Evolutionary conservation across 2,329 filamentous ascomycete species (phyloP), one percentile per base, ranked within the genome.

Genomic region (Verticillium nubilum): DNA sequence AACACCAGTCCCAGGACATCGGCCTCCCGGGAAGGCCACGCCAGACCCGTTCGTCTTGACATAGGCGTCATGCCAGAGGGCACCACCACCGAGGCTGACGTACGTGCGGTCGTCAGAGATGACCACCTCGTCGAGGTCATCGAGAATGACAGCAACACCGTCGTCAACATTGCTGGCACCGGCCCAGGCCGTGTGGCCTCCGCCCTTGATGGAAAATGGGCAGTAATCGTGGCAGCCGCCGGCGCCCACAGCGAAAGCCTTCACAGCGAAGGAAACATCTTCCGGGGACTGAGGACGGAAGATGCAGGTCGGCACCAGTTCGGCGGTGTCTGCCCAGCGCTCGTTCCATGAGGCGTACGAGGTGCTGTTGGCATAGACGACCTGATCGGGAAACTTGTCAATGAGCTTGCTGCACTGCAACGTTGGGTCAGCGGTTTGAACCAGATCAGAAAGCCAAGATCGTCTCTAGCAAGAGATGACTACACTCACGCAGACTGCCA

Each of bases 11-110:
- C 54, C 62, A 10, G 62, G 63, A 13, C 64, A 62, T 35, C 67
- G 62, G 3, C 66, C 67, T 7, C 67, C 67, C n/a, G 67, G 58
- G 23, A 65, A 65, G 13, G 66, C 64, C 35, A 68, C 56, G 28
- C 60, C 57, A 28, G 61, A 28, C 2, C 57, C 61, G 12, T 60
- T 55, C 3, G 68, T 61, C 23, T 64, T 55, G 26, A 29, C 47
- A 54, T 66, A 69, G 3, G 67, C 65, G 33, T 67, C 59, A 47
- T 52, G 58, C 67, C 67, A 68, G 2, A 63, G 42, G 28, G 58
- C 64, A 4, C 67, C 67, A 0, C 64, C 60, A 6, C 66, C 67
- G 5, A 68, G 58, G 0, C 60, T 58, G 1, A 60, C 57, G n/a
- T 61, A 54, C 5, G 28, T 62, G 4, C 56, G 58, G 15, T 67